Percentiles rank a stretch among this genome's conserved stretches.
phyloP scores from a whole-genome alignment of 2,329 filamentous ascomycete genomes.

The Hypoxylon sp. region DNA sequence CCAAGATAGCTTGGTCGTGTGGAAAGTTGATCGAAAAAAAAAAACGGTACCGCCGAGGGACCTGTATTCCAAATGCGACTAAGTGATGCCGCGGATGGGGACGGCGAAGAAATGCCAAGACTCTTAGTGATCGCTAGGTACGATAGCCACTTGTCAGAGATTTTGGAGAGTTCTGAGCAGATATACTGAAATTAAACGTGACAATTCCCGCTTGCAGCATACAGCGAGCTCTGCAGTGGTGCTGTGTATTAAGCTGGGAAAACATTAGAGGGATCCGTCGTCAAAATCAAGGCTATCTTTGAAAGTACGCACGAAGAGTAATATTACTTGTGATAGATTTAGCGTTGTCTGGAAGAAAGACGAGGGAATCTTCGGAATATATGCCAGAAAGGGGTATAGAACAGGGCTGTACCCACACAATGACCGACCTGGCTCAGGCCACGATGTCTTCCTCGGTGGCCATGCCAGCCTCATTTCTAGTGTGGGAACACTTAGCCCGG shows the following conservation, averaged over 20 bases:
- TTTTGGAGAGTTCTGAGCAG: background rate
- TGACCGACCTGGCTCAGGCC: background rate
- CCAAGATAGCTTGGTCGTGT: slow-evolving; percentile 15
- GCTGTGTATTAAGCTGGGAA: too few species aligned
- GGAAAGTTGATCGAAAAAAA: background rate
- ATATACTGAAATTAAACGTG: too few species aligned
- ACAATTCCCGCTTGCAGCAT: too few species aligned
- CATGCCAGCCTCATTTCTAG: background rate
- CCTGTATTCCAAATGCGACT: slow-evolving; percentile 32
- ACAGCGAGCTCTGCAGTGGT: too few species aligned
- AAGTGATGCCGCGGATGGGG: background rate
- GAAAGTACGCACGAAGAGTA: background rate
- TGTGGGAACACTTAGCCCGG: background rate
- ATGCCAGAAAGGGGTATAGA: background rate
- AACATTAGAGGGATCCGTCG: too few species aligned
- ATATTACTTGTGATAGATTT: background rate
- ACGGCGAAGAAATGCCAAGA: background rate
- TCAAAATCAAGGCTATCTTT: too few species aligned
- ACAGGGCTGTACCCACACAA: background rate
- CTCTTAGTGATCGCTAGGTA: background rate
- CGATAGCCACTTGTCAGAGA: background rate
- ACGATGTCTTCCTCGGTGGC: background rate
- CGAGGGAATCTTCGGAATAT: background rate
- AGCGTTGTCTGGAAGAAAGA: background rate
- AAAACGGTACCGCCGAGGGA: slow-evolving; percentile 21